Conservation (phyloP, 106 monocot species). For the Triglochin maritima region DNA sequence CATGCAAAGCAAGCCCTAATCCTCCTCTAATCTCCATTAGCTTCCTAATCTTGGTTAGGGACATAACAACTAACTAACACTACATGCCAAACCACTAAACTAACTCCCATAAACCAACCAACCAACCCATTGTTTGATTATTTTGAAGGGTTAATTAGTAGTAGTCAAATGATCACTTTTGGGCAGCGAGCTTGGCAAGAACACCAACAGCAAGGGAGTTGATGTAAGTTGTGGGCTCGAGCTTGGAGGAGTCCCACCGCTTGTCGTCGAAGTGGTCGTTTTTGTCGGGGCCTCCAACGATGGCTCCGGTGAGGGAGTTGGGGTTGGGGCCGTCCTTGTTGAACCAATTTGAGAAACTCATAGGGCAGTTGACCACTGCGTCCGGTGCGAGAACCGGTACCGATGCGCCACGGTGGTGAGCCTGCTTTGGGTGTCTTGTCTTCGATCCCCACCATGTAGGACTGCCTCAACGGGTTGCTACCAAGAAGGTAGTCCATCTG, state of each 20-base stretch:
- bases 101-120: too few species aligned
- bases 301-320: constrained; percentile 81
- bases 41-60: too few species aligned
- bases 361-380: constrained; percentile 32
- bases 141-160: too few species aligned
- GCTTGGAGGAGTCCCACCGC: constrained; percentile 36
- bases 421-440: constrained; percentile 43
- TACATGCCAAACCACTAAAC: too few species aligned
- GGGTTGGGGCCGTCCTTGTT: constrained; percentile 40
- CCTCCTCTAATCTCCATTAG: too few species aligned
- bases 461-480: constrained; percentile 52
- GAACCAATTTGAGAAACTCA: constrained; percentile 73
- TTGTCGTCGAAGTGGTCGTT: constrained; percentile 64
- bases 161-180: neutral
- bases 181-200: constrained; percentile 62
- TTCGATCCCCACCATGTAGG: constrained; percentile 87
- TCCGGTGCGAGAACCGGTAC: constrained; percentile 31
- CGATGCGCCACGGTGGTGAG: constrained; percentile 77
- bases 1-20: too few species aligned
- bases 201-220: constrained; percentile 80
- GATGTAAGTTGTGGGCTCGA: constrained; percentile 79
- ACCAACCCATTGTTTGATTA: too few species aligned
- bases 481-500: constrained; percentile 94
- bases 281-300: constrained; percentile 74
- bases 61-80: too few species aligned